These are phyloP conservation scores for Hapsidospora chrysogenum DNA, from an alignment of 495 filamentous ascomycete species.

Conservation along the genomic window DNA sequence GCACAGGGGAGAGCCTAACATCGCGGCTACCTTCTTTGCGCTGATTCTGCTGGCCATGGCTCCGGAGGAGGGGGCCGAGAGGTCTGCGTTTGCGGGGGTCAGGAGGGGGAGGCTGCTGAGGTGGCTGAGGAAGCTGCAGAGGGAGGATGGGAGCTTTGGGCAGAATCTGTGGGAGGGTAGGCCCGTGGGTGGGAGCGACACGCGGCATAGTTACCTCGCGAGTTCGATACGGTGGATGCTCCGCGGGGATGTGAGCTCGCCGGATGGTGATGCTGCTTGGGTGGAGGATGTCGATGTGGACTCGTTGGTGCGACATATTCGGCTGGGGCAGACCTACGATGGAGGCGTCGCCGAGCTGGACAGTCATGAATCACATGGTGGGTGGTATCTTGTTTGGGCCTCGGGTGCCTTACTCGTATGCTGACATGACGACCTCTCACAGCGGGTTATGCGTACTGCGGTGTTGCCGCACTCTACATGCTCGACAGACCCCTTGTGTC, in stretches of 20 bases:
- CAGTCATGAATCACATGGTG: slow-evolving; percentile 79
- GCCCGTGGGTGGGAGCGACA: slow-evolving; percentile 61
- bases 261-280: slow-evolving; percentile 31
- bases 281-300: slow-evolving; percentile 60
- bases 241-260: slow-evolving; percentile 30
- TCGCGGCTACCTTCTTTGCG: slow-evolving; percentile 80
- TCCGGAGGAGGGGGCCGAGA: slow-evolving; percentile 43
- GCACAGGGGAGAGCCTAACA: slow-evolving; percentile 53
- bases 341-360: slow-evolving; percentile 72
- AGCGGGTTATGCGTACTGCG: slow-evolving; percentile 86
- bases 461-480: slow-evolving; percentile 55
- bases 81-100: slow-evolving; percentile 30
- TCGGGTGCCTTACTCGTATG: neutral
- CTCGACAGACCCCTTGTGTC: slow-evolving; percentile 32
- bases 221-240: slow-evolving; percentile 71
- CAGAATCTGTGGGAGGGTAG: slow-evolving; percentile 43
- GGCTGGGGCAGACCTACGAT: slow-evolving; percentile 54
- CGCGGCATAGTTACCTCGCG: slow-evolving; percentile 74
- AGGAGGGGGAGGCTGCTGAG: slow-evolving; percentile 46
- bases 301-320: slow-evolving; percentile 50
- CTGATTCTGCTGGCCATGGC: slow-evolving; percentile 57
- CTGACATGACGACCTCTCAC: neutral
- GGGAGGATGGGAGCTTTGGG: slow-evolving; percentile 79
- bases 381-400: slow-evolving; percentile 5
- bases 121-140: slow-evolving; percentile 66